Evolutionary conservation across 352 stramenopile species (phyloP), one percentile per base, ranked within the genome.

Genomic region (Phytophthora citricola): DNA sequence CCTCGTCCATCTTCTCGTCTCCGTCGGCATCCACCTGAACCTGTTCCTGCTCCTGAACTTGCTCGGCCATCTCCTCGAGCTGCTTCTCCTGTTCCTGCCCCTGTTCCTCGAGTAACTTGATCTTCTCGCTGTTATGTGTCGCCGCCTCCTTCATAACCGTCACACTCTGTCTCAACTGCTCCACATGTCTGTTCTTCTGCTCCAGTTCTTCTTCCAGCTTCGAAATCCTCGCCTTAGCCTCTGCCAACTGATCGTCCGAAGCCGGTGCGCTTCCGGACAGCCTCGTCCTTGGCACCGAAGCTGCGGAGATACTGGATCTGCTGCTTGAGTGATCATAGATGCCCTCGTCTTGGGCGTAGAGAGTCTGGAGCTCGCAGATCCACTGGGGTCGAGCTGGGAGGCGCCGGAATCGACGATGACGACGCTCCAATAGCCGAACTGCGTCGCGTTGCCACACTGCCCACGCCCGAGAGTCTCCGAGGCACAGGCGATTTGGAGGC

Each of bases 131-230:
- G 5, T 72, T 64, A 3, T 26, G 56, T 6, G 55, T 24, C n/a
- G 67, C 70, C 2, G 66, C 59, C 41, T 92, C 76, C 38, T 85
- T 79, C 58, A 90, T 73, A 31, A 86, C 74, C 0, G 59, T 50
- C 12, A 91, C 45, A 26, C 75, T 91, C 46, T 92, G 83, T 48
- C 85, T 85, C 38, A 91, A 52, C 62, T 92, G 84, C 57, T 91
- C 79, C 3, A 91, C 76, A 26, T 85, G 72, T 12, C 80, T 66
- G 48, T 87, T 87, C 54, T 87, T 86, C 60, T 93, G 78, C 38
- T 93, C 82, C 49, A 93, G 59, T 40, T 90, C 81, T 45, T 87
- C 75, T 58, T 93, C 82, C 29, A 93, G 68, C 54, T 81, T 88
- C 4, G 71, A 63, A 41, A 91, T 89, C 24, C 55, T 70, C 4